These are phyloP conservation scores for Lichtheimia hyalospora DNA, from an alignment of 371 early-diverging fungal genomes.

Conservation along the genomic window DNA sequence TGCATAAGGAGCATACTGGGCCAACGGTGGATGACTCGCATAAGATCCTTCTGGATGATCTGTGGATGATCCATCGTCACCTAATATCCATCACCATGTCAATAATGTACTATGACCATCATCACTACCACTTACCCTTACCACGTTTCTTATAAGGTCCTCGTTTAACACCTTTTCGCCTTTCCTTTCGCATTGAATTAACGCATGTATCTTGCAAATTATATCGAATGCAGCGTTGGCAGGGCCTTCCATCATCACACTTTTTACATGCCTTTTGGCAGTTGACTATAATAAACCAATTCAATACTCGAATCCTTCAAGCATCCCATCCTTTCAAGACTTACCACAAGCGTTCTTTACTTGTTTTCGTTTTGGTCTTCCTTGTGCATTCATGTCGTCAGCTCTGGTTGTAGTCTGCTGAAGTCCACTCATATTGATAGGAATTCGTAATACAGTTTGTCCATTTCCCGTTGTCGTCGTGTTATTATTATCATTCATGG, in stretches of 20 bases:
- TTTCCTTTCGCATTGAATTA: background rate
- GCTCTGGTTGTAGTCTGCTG: background rate
- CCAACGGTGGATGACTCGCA: no score
- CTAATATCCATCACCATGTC: no score
- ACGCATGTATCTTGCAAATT: constrained; percentile 2
- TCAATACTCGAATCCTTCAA: background rate
- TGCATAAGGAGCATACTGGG: no score
- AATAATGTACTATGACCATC: no score
- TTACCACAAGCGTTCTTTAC: background rate
- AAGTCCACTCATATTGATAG: background rate
- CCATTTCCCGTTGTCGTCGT: background rate
- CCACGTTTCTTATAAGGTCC: constrained; percentile 7
- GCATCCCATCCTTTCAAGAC: background rate
- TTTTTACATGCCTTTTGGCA: constrained; percentile 9
- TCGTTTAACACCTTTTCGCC: constrained; percentile 2
- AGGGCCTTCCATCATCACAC: constrained; percentile 7
- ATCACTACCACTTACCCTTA: background rate
- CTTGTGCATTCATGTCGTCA: background rate
- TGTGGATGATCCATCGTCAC: no score
- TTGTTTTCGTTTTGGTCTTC: constrained; percentile 1
- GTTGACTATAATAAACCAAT: background rate
- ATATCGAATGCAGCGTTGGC: constrained; percentile 4
- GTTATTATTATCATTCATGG: no score
- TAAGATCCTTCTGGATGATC: no score
- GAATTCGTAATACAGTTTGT: no score